Conservation (phyloP, 2,329 filamentous ascomycete genomes). For the Microthyrium microscopicum region DNA sequence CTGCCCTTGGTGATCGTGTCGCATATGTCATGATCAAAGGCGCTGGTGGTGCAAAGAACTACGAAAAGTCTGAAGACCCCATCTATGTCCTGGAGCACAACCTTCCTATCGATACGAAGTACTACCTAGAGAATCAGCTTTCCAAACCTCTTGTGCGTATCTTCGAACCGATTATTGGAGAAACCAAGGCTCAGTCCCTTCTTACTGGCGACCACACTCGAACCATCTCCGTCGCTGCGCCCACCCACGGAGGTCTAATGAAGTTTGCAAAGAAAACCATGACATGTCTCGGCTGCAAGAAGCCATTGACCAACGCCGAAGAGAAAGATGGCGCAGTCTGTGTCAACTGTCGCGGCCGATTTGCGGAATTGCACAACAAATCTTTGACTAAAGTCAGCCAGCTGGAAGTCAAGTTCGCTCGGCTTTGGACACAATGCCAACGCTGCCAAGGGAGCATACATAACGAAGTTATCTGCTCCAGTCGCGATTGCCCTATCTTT, state of each 20-base stretch:
- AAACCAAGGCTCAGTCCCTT: conserved; percentile 73
- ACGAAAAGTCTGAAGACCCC: conserved; percentile 92
- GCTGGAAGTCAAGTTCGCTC: conserved; percentile 78
- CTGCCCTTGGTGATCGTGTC: conserved; percentile 83
- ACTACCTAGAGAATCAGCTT: conserved; percentile 96
- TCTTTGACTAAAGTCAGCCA: conserved; percentile 78
- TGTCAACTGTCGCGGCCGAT: conserved; percentile 62
- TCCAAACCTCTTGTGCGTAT: conserved; percentile 88
- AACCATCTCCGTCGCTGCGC: conserved; percentile 82
- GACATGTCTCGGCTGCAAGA: conserved; percentile 99
- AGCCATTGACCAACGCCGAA: conserved; percentile 64
- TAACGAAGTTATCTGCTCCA: conserved; percentile 93
- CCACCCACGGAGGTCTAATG: conserved; percentile 86
- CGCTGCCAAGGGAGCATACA: conserved; percentile 95
- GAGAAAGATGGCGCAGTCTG: conserved; percentile 81
- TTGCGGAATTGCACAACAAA: conserved; percentile 88
- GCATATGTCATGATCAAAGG: conserved; percentile 97
- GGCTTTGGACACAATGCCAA: conserved; percentile 97
- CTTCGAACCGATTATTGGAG: conserved; percentile 92
- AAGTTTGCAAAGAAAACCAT: conserved; percentile 96
- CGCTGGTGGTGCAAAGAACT: conserved; percentile 77
- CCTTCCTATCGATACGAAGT: conserved; percentile 91
- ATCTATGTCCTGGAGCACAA: conserved; percentile 97
- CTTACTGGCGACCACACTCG: conserved; percentile 88
- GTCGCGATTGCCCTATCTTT: conserved; percentile 94